Evolutionary conservation across 2,329 filamentous ascomycete genomes (phyloP).

Genomic region (Neofusicoccum sp.): DNA sequence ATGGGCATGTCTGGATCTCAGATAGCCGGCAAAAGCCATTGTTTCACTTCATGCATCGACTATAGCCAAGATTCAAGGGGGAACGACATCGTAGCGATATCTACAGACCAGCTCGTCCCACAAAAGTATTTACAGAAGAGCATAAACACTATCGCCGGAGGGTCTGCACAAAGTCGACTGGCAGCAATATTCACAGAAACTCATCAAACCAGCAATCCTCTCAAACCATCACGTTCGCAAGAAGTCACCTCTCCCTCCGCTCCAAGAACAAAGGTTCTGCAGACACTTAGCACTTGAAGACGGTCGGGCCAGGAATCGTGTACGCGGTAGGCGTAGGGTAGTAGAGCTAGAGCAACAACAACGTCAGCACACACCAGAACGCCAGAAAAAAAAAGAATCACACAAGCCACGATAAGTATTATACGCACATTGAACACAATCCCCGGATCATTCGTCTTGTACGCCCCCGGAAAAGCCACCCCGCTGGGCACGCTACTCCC

Average conservation of each 20-base stretch:
- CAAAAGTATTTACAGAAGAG: conserved; percentile 1
- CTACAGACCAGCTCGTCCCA: background rate
- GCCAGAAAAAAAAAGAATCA: background rate
- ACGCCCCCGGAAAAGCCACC: conserved; percentile 51
- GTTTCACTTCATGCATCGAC: background rate
- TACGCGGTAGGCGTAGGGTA: conserved; percentile 35
- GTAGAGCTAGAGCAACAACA: too few species aligned
- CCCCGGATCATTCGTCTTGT: conserved; percentile 48
- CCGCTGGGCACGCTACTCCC: conserved; percentile 27
- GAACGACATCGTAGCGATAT: background rate
- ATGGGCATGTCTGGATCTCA: background rate
- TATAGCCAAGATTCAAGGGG: background rate
- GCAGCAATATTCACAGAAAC: conserved; percentile 7
- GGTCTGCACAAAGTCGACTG: background rate
- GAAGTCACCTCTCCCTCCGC: background rate
- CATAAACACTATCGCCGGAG: background rate
- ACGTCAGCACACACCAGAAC: background rate
- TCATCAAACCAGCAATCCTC: background rate
- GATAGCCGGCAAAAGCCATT: background rate
- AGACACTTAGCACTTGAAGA: conserved; percentile 45
- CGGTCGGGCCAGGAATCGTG: conserved; percentile 31
- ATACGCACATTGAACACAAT: conserved; percentile 44
- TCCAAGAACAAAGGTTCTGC: background rate
- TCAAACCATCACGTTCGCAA: background rate
- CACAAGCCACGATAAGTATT: background rate